Conservation (phyloP, 768 basidiomycete genomes). For the Lactarius quietus region DNA sequence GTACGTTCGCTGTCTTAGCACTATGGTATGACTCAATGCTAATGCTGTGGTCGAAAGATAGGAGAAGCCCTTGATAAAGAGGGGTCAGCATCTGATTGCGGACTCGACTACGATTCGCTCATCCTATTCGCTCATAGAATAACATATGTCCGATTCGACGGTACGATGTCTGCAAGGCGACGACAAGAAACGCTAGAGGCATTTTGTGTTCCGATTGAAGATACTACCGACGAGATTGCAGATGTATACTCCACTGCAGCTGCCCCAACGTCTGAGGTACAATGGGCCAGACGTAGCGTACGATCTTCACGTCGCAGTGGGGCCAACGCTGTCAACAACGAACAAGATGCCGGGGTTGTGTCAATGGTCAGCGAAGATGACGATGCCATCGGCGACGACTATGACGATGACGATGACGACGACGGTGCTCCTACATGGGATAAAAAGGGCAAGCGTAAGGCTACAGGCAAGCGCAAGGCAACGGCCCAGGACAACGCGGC, state of each 20-base stretch:
- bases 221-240: slow-evolving; percentile 23
- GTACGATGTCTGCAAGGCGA: slow-evolving; percentile 75
- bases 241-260: slow-evolving; percentile 4
- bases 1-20: slow-evolving; percentile 35
- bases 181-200: slow-evolving; percentile 72
- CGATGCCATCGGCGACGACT: slow-evolving; percentile 28
- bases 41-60: slow-evolving; percentile 45
- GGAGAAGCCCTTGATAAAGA: slow-evolving; percentile 61
- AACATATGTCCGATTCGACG: slow-evolving; percentile 77
- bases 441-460: slow-evolving; percentile 31
- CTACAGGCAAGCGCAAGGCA: slow-evolving; percentile 26
- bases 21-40: neutral
- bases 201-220: slow-evolving; percentile 67
- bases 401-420: slow-evolving; percentile 9
- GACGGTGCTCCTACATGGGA: neutral
- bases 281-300: slow-evolving; percentile 18
- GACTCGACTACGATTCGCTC: neutral
- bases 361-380: slow-evolving; percentile 29
- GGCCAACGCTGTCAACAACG: slow-evolving; percentile 4
- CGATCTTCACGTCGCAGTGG: slow-evolving; percentile 9
- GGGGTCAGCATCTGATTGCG: slow-evolving; percentile 42
- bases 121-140: slow-evolving; percentile 45
- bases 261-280: slow-evolving; percentile 20
- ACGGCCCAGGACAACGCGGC: slow-evolving; percentile 18
- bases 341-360: slow-evolving; percentile 9